Conservation (phyloP, 345 rosid genomes). For the Lumnitzera racemosa region DNA sequence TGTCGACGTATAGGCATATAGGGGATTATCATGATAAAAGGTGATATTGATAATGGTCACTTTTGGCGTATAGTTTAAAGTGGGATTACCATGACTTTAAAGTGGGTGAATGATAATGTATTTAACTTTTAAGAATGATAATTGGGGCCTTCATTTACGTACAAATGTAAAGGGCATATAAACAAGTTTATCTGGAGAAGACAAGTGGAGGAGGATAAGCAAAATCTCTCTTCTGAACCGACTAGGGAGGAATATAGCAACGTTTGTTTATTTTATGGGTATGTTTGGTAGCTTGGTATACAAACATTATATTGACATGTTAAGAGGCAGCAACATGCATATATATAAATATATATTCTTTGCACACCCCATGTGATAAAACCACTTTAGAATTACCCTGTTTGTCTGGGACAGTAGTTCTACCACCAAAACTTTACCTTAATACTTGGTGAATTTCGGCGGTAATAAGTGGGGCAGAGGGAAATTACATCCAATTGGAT, state of each 20-base stretch:
- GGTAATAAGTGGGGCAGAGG: slow-evolving; percentile 10
- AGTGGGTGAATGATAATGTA: not conserved
- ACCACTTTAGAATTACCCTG: slow-evolving; percentile 10
- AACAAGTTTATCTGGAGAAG: slow-evolving; percentile 23
- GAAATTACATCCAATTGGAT: too few relatives aligned
- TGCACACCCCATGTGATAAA: slow-evolving; percentile 31
- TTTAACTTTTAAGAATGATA: not conserved
- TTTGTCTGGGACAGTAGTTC: slow-evolving; percentile 6
- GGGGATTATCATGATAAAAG: not conserved
- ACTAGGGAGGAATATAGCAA: not conserved
- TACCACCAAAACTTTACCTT: slow-evolving; percentile 10
- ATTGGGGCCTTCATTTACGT: not conserved
- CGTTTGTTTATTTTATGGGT: not conserved
- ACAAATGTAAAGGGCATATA: not conserved
- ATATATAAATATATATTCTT: not conserved
- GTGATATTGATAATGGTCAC: not conserved
- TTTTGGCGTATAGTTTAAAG: slow-evolving; percentile 15
- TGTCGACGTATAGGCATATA: not conserved
- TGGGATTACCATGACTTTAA: slow-evolving; percentile 6
- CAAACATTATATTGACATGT: slow-evolving; percentile 20
- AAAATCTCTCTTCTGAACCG: not conserved
- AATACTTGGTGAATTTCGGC: slow-evolving; percentile 17
- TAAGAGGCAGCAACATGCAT: slow-evolving; percentile 19
- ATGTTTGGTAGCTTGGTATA: slow-evolving; percentile 4
- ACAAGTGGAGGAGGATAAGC: slow-evolving; percentile 16